These are phyloP conservation scores for Turritis glabra DNA, from an alignment of 345 rosid species.

Conservation along the genomic window DNA sequence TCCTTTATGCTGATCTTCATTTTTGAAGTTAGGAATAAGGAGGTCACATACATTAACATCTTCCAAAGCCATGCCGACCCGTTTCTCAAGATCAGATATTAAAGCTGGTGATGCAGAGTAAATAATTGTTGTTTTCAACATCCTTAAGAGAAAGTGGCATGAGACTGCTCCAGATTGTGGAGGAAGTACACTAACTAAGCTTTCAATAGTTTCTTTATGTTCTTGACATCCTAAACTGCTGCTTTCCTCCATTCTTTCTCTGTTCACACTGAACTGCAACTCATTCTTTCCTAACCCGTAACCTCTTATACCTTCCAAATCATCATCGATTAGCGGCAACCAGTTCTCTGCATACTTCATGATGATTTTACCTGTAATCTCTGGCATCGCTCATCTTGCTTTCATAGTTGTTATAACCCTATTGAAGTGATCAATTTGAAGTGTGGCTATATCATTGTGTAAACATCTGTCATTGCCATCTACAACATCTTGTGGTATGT, in stretches of 20 bases:
- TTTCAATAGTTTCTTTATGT: conserved; percentile 62
- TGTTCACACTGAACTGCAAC: conserved; percentile 54
- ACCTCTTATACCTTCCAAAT: conserved; percentile 59
- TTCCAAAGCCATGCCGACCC: conserved; percentile 60
- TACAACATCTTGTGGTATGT: conserved; percentile 36
- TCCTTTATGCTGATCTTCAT: conserved; percentile 51
- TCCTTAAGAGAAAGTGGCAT: conserved; percentile 67
- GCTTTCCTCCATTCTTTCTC: conserved; percentile 43
- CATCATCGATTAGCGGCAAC: conserved; percentile 55
- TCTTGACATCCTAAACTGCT: conserved; percentile 48
- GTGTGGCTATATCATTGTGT: conserved; percentile 55
- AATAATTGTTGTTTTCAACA: conserved; percentile 69
- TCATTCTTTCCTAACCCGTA: conserved; percentile 62
- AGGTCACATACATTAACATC: conserved; percentile 72
- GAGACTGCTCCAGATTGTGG: conserved; percentile 61
- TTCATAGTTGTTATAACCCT: conserved; percentile 62
- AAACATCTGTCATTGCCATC: conserved; percentile 47
- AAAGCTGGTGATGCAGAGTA: conserved; percentile 74
- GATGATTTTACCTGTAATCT: conserved; percentile 58
- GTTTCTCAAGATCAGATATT: conserved; percentile 77
- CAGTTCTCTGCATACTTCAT: conserved; percentile 61
- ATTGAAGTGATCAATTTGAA: conserved; percentile 66
- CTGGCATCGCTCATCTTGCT: conserved; percentile 59
- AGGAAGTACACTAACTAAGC: conserved; percentile 71
- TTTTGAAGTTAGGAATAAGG: conserved; percentile 68